phyloP scores from a whole-genome alignment of 495 filamentous ascomycete genomes.

The Paragyromitra xinjiangensis region DNA sequence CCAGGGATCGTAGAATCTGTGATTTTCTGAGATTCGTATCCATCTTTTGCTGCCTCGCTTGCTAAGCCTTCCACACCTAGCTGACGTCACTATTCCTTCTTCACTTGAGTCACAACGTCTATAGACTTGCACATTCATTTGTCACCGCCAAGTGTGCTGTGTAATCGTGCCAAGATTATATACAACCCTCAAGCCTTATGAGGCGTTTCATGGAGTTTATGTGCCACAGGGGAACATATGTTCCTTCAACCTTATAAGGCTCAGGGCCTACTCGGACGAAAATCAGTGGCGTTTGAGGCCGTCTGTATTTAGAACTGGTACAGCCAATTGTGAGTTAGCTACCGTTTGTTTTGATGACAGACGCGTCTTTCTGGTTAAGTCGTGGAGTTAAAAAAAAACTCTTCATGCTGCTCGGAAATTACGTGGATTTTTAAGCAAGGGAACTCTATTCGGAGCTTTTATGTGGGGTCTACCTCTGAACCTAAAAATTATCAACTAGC shows the following conservation, averaged over 20 bases:
- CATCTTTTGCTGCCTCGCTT: conserved; percentile 14
- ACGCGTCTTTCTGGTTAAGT: background rate
- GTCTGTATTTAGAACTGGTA: background rate
- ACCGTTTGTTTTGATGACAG: background rate
- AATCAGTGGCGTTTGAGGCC: background rate
- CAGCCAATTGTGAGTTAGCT: background rate
- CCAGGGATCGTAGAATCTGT: conserved; percentile 5
- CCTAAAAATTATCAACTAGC: background rate
- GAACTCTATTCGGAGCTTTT: background rate
- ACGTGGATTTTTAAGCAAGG: background rate
- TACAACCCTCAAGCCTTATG: conserved; percentile 16
- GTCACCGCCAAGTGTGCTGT: conserved; percentile 4
- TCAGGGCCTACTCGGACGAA: background rate
- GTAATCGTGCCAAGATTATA: conserved; percentile 23
- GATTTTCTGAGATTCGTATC: conserved; percentile 25
- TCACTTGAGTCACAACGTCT: conserved; percentile 25
- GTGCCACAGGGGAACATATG: background rate
- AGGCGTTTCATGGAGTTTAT: conserved; percentile 6
- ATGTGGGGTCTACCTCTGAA: background rate
- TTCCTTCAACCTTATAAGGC: background rate
- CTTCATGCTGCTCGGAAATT: conserved; percentile 11
- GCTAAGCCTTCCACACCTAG: conserved; percentile 30
- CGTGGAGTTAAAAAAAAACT: background rate
- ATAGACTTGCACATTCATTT: background rate
- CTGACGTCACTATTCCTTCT: conserved; percentile 32